phyloP scores from a whole-genome alignment of 2,329 filamentous ascomycete species.

The Colletotrichum euphorbiae region DNA sequence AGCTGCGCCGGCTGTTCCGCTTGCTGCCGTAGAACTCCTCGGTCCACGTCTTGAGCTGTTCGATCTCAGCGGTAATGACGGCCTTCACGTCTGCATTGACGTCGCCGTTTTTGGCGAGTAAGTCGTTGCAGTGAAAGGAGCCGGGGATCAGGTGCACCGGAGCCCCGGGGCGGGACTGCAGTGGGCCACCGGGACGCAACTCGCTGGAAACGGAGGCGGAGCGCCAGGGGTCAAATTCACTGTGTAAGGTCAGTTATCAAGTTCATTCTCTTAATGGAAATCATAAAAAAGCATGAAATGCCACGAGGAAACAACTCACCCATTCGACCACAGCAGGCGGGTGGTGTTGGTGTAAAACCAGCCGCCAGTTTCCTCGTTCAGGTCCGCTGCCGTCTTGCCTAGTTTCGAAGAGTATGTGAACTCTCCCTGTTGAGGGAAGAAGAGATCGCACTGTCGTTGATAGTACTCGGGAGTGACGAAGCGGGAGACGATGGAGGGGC shows the following conservation, averaged over 20 bases:
- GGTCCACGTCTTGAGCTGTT: conserved; percentile 66
- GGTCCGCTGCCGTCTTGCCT: conserved; percentile 58
- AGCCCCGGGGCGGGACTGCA: conserved; percentile 57
- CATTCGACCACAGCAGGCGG: conserved; percentile 69
- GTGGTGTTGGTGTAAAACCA: conserved; percentile 64
- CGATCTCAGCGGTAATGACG: conserved; percentile 60
- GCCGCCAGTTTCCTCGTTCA: conserved; percentile 65
- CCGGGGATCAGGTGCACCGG: conserved; percentile 66
- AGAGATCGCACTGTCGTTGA: conserved; percentile 65
- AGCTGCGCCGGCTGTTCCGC: conserved; percentile 6
- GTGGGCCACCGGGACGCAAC: conserved; percentile 65
- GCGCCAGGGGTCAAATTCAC: conserved; percentile 69
- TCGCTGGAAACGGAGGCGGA: conserved; percentile 64
- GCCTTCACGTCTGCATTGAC: conserved; percentile 57
- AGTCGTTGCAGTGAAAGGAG: conserved; percentile 67
- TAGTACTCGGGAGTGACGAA: conserved; percentile 64
- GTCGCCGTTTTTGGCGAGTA: conserved; percentile 57
- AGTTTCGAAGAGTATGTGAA: conserved; percentile 59
- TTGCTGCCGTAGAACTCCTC: conserved; percentile 55
- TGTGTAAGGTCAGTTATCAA: conserved; percentile 41
- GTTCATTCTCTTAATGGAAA: background rate
- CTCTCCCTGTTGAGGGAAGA: conserved; percentile 64
- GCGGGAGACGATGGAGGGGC: conserved; percentile 62
- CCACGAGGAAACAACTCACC: conserved; percentile 40
- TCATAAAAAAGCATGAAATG: background rate